Evolutionary conservation across 2,329 filamentous ascomycete genomes (phyloP), one percentile per base, ranked within the genome.

Genomic region (Paracoccidioides brasiliensis): DNA sequence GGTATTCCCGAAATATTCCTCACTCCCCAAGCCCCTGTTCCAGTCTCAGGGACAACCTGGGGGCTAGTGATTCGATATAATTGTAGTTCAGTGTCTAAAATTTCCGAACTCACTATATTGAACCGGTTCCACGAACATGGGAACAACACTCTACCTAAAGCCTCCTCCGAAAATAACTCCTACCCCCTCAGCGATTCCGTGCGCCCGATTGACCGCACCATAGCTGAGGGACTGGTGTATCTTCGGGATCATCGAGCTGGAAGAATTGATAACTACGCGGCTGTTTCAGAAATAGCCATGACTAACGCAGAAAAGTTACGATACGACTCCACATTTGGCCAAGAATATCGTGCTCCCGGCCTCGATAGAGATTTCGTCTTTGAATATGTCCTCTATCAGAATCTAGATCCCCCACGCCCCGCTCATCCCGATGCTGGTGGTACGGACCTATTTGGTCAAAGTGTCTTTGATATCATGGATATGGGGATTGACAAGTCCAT

Each of bases 51-150:
- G 32, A 43, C 51, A 15, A 53, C 30, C 2, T 15, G 40, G 9
- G 40, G 40, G 14, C 28, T 53, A 3, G 12, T 53, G 12, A 44
- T 53, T 44, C 51, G 38, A 44, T 53, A 53, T 28, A 53, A 53
- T 43, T 37, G 40, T 40, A 8, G 10, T n/a, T 42, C 51, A 12
- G 51, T 32, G 6, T 12, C 14, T 44, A 44, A 33, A 41, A 22
- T 53, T 14, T 43, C 51, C 1, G 51, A 53, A 12, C 33, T 53
- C 32, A 44, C 51, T 32, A 44, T 53, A 30, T 30, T 44, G 14
- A 53, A 53, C 30, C 50, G 38, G 30, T 53, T 53, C 28, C 22
- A 33, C 22, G 22, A 53, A 30, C 32, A 15, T 38, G 40, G 40
- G n/a, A 44, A 44, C 32, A 6, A 44, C 37, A 30, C 40, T 15